Conservation (phyloP, 495 filamentous ascomycete species). For the Penicillium parvum region DNA sequence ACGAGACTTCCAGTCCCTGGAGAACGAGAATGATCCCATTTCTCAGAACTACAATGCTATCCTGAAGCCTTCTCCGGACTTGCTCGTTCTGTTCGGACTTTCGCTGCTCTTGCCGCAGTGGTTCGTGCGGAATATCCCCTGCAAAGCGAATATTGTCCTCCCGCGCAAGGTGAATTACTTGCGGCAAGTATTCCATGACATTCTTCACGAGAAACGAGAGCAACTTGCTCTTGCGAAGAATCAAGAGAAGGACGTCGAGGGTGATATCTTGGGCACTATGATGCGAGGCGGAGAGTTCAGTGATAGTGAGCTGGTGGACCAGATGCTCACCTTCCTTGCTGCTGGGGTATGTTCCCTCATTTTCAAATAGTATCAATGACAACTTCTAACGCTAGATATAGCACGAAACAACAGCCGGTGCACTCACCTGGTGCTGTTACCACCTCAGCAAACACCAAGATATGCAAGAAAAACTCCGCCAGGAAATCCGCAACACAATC, state of each 20-base stretch:
- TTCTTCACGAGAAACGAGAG: conserved; percentile 58
- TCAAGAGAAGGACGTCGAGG: conserved; percentile 48
- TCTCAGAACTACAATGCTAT: conserved; percentile 57
- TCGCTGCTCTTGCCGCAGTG: conserved; percentile 41
- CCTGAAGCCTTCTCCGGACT: conserved; percentile 39
- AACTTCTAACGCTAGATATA: conserved; percentile 13
- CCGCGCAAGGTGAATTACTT: conserved; percentile 49
- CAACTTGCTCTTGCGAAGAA: conserved; percentile 48
- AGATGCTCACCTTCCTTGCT: conserved; percentile 48
- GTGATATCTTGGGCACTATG: conserved; percentile 60
- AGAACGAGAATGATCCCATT: conserved; percentile 57
- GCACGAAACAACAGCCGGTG: conserved; percentile 49
- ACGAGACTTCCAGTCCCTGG: conserved; percentile 66
- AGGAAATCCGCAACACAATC: conserved; percentile 37
- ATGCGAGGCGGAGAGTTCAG: conserved; percentile 49
- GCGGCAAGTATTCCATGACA: conserved; percentile 53
- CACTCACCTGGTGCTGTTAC: conserved; percentile 45
- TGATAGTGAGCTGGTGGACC: conserved; percentile 45
- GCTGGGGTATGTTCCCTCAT: conserved; percentile 31
- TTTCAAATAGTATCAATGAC: not conserved
- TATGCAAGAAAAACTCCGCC: conserved; percentile 37
- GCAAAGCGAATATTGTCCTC: conserved; percentile 61
- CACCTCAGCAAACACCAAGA: conserved; percentile 40
- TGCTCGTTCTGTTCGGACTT: conserved; percentile 34
- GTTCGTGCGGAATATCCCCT: conserved; percentile 48